Base-by-base conservation (phyloP, 2,329 filamentous ascomycete genomes). In the Sphaerulina musiva region DNA sequence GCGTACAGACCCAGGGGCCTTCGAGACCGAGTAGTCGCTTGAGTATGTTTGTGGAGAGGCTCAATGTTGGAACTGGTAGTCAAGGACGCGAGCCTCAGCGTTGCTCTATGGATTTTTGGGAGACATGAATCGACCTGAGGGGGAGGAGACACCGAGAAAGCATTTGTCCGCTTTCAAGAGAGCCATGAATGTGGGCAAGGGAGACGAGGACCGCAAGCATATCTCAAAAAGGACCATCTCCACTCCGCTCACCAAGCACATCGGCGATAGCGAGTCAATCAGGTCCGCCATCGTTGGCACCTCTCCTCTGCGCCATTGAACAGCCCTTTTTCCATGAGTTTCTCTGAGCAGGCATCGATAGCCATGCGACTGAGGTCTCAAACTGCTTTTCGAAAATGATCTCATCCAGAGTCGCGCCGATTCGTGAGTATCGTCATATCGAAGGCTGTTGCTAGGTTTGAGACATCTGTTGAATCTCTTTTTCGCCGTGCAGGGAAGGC, bases 1-100 rank as follows among this genome's bases (percentile, higher is more conserved):
- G 40, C 7, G 39, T 17, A 6, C 20, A n/a, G 17, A 12, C 31
- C 38, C 26, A 44, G 6, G 47, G 38, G n/a, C 20, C 20, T 29
- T 12, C 40, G 29, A 44, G 42, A 26, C 48, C 48, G 6, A 42
- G 9, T 12, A 51, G 48, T 26, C 48, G 48, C 20, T 46, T 51
- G 42, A 51, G 48, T 23, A 32, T 26, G 9, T 51, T 42, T 29
- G 40, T 51, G 48, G 48, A 51, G 6, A 46, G 31, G 34, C 45
- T 38, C 14, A 40, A 23, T 11, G 34, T 51, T n/a, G 41, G 41
- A n/a, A 32, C 31, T 11, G 38, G 39, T 3, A n/a, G 46, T 26
- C 40, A 51, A 32, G 23, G 48, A 45, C 14, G 29, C 17, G 29
- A 11, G 17, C 10, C 40, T 2, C 29, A 23, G 14, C 12, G 46